Base-by-base conservation (phyloP, 169 alveolate genomes). In the Ichthyophthirius multifiliis region DNA sequence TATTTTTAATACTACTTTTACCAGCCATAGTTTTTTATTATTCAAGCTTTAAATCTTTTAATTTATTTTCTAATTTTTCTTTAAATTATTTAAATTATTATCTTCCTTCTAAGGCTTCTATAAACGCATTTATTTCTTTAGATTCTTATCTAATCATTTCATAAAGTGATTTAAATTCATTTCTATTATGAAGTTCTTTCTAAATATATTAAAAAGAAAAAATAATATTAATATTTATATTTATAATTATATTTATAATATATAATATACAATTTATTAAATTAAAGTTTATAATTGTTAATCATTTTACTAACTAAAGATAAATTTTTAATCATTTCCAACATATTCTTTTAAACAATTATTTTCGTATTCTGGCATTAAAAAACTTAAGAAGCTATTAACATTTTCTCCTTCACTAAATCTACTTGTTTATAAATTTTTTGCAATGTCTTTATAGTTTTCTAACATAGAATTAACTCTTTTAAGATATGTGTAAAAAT, bases 341-440 rank as follows among this genome's bases (percentile, higher is more conserved):
- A 67, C 48, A 23, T 76, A 76, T 43, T 75, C 84, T 16, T 83
- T 55, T 34, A 83, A 71, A 43, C 75, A 64, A 55, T 67, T 67
- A 47, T 76, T 83, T 83, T 83, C 89, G 62, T 83, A 83, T 32
- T 83, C 81, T 3, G 83, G 85, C 39, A 83, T 44, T 7, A 73
- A 30, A 20, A 48, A 65, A 23, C 64, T 41, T 46, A 67, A 20
- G 18, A 65, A 48, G n/a, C n/a, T n/a, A n/a, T n/a, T n/a, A n/a
- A 65, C 47, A 15, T 67, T 30, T 18, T 77, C 39, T 31, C 30
- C 10, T 12, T 44, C 43, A 76, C 80, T 83, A 34, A 7, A 30
- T 74, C 74, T 31, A 3, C 65, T 64, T n/a, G 76, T 73, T 18
- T n/a, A n/a, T n/a, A n/a, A n/a, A n/a, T 15, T 37, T 31, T 30